Evolutionary conservation across 768 basidiomycete genomes (phyloP).

Genomic region (Mycena leptocephala): DNA sequence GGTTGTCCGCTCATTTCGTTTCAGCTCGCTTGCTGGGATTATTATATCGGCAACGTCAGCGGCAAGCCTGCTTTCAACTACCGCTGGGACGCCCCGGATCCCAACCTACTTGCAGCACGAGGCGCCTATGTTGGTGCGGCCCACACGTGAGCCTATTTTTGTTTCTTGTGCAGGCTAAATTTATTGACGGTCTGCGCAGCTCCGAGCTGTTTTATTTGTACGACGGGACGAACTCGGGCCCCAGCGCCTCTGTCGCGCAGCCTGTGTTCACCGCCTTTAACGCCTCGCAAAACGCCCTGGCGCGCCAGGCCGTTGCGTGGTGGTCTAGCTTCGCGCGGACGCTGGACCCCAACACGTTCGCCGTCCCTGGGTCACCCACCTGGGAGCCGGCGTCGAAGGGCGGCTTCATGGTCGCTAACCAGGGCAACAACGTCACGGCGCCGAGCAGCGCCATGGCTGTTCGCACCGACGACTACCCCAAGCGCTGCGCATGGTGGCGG

Average conservation of each 20-base stretch:
- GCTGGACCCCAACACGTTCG: conserved; percentile 36
- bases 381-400: conserved; percentile 33
- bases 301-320: conserved; percentile 36
- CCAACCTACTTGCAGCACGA: conserved; percentile 31
- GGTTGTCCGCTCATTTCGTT: not conserved
- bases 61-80: conserved; percentile 39
- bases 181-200: not conserved
- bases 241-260: conserved; percentile 36
- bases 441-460: conserved; percentile 24
- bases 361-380: conserved; percentile 30
- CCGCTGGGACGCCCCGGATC: conserved; percentile 40
- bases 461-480: conserved; percentile 5
- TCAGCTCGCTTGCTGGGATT: conserved; percentile 37
- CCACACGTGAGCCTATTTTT: conserved; percentile 26
- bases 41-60: conserved; percentile 39
- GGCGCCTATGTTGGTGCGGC: conserved; percentile 38
- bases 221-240: conserved; percentile 41
- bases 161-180: not conserved
- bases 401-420: conserved; percentile 28
- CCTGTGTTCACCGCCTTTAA: conserved; percentile 37
- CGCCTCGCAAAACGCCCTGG: conserved; percentile 26
- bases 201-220: conserved; percentile 40
- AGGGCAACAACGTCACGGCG: not conserved
- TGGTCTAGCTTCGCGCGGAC: conserved; percentile 37
- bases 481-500: conserved; percentile 37